Evolutionary conservation across 352 stramenopile genomes (phyloP), one percentile per base, ranked within the genome.

Genomic region (Lagenidium sp.): DNA sequence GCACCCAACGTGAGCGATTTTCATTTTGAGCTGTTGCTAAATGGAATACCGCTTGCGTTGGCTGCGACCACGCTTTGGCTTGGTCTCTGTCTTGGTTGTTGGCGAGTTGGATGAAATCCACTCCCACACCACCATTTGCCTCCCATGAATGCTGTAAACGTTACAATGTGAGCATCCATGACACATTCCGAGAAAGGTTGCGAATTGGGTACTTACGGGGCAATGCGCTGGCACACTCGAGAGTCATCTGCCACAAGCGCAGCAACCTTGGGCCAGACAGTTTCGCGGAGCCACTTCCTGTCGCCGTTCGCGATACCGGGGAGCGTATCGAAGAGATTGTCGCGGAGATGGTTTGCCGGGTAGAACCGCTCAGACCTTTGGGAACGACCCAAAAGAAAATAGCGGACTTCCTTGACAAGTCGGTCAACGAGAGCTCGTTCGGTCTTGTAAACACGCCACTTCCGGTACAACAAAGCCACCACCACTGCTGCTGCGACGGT

Each of bases 391-490:
- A 87, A 42, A 26, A 87, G 47, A 36, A 69, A 71, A 23, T 71
- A 84, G 18, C 74, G 74, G 35, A 81, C 74, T 50, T 87, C 74
- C 42, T 82, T 84, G 20, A 83, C 64, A 19, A 84, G 68, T 0
- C 74, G 68, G 45, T 84, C 71, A 6, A 80, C 52, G 4, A 87
- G 44, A 37, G 65, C 50, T 5, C 60, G 60, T 49, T 82, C 60
- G 16, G 63, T 65, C 16, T 66, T 68, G 20, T 60, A 63, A n/a
- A 82, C 28, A 13, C 60, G 38, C 22, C 65, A 63, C 8, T 63
- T 55, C 20, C 60, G 47, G 25, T 77, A 75, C 1, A 50, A 30
- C 36, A 65, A 60, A 5, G 53, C 50, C 10, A 69, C 21, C 4
- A 64, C 15, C 18, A 61, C 63, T 0, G 37, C 47, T 12, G 75